Evolutionary conservation across 2,329 filamentous ascomycete species (phyloP).

Genomic region (Ophiostoma sp.): DNA sequence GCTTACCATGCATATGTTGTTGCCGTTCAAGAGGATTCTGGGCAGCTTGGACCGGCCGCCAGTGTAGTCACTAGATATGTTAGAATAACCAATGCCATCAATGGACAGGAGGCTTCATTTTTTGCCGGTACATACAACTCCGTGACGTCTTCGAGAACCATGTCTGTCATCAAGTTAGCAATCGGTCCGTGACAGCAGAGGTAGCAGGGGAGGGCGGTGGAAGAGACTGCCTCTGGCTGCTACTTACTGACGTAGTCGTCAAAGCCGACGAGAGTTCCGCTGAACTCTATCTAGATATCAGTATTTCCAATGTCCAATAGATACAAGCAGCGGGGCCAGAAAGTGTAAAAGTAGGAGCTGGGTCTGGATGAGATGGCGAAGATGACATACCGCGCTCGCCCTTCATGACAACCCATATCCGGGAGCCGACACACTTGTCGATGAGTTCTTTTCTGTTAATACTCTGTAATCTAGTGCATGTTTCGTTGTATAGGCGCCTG

Average conservation of each 20-base stretch:
- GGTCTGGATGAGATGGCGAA: neutral
- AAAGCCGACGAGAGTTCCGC: constrained; percentile 87
- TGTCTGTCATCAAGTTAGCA: constrained; percentile 56
- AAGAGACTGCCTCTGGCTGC: neutral
- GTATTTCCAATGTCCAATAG: neutral
- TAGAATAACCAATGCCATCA: neutral
- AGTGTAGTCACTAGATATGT: constrained; percentile 68
- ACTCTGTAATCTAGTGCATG: neutral
- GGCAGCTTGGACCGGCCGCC: constrained; percentile 82
- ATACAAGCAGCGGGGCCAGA: neutral
- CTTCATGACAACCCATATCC: constrained; percentile 99
- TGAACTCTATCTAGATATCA: constrained; percentile 64
- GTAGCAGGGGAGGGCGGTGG: neutral
- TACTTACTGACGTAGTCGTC: constrained; percentile 99
- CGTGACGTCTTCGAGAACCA: constrained; percentile 95
- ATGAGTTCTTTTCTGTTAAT: constrained; percentile 67
- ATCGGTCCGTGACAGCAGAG: neutral
- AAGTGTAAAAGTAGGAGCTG: neutral
- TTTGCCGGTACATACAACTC: constrained; percentile 65
- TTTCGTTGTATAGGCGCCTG: neutral
- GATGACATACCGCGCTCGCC: constrained; percentile 76
- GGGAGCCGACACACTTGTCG: constrained; percentile 96
- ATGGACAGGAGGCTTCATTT: neutral
- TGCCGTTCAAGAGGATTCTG: constrained; percentile 94
- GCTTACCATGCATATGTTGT: constrained; percentile 97